A percentile compares a stretch with the other conserved stretches of the same genome.
Conservation (phyloP, 768 basidiomycete species). For the Tylopilus balloui region DNA sequence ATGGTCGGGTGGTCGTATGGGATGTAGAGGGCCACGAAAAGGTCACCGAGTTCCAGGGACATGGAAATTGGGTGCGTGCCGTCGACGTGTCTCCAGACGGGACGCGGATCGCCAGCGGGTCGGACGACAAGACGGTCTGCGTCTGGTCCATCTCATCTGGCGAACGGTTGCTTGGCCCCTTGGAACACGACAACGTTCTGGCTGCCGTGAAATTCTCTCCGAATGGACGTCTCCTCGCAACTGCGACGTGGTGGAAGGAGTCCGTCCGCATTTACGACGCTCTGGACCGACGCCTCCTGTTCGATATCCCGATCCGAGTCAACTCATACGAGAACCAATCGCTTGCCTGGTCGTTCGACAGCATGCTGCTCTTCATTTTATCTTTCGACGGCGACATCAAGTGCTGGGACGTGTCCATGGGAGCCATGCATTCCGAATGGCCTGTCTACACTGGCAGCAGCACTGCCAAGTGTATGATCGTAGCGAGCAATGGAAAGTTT, state of each 20-base stretch:
- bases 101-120: constrained; percentile 8
- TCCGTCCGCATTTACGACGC: constrained; percentile 12
- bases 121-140: constrained; percentile 10
- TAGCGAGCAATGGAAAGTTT: constrained; percentile 11
- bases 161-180: constrained; percentile 6
- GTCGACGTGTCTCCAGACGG: constrained; percentile 16
- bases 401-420: constrained; percentile 2
- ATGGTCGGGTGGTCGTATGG: constrained; percentile 11
- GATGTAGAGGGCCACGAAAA: constrained; percentile 2
- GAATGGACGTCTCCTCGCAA: constrained; percentile 7
- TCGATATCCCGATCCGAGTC: constrained; percentile 8
- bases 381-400: constrained; percentile 10
- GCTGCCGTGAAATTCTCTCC: constrained; percentile 14
- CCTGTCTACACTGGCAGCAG: background rate
- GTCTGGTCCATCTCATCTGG: constrained; percentile 9
- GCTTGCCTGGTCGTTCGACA: constrained; percentile 5
- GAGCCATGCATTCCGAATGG: background rate
- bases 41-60: constrained; percentile 6
- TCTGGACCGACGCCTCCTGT: constrained; percentile 3
- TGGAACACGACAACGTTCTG: constrained; percentile 5
- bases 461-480: constrained; percentile 1
- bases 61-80: constrained; percentile 10
- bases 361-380: constrained; percentile 3
- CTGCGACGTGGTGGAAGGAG: constrained; percentile 13
- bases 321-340: constrained; percentile 10